Percentiles rank a stretch among this genome's conserved stretches.
Conservation (phyloP, 2,329 filamentous ascomycete species). For the Nothophaeocryptopus gaeumannii region DNA sequence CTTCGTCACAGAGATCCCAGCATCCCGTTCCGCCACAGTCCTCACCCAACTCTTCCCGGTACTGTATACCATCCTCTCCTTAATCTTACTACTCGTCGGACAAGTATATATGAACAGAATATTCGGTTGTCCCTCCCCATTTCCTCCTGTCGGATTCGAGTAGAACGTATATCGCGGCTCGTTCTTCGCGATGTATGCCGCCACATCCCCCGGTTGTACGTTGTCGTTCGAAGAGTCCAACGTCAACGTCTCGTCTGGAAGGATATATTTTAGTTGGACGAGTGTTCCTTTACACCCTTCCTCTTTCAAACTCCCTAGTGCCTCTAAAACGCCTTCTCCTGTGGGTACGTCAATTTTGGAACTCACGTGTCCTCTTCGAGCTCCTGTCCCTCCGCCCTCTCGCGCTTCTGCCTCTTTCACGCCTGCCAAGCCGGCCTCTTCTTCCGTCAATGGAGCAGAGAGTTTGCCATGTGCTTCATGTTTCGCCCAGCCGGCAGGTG, state of each 20-base stretch:
- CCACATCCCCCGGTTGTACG: conserved; percentile 58
- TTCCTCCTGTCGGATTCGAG: conserved; percentile 55
- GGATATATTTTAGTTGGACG: conserved; percentile 42
- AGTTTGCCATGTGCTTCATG: conserved; percentile 65
- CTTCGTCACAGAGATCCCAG: conserved; percentile 65
- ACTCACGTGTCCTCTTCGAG: conserved; percentile 50
- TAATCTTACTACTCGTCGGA: conserved; percentile 69
- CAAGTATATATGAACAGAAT: conserved; percentile 82
- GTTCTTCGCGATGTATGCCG: conserved; percentile 58
- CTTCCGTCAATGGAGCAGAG: conserved; percentile 71
- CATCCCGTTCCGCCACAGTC: conserved; percentile 66
- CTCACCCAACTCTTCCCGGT: conserved; percentile 51
- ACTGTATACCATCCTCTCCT: conserved; percentile 82
- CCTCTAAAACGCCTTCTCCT: conserved; percentile 61
- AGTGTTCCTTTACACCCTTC: conserved; percentile 34
- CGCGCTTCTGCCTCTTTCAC: conserved; percentile 74
- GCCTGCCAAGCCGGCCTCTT: conserved; percentile 68
- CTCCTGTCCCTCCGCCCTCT: conserved; percentile 67
- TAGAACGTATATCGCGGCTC: conserved; percentile 80
- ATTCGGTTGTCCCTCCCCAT: conserved; percentile 47
- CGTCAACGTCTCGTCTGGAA: conserved; percentile 65
- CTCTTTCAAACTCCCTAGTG: conserved; percentile 58
- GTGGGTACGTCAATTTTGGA: conserved; percentile 53
- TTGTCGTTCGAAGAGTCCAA: conserved; percentile 56
- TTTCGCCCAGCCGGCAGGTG: conserved; percentile 64